Evolutionary conservation across 306 rosid species (phyloP).

Genomic region (Sphenostylis stenocarpa): DNA sequence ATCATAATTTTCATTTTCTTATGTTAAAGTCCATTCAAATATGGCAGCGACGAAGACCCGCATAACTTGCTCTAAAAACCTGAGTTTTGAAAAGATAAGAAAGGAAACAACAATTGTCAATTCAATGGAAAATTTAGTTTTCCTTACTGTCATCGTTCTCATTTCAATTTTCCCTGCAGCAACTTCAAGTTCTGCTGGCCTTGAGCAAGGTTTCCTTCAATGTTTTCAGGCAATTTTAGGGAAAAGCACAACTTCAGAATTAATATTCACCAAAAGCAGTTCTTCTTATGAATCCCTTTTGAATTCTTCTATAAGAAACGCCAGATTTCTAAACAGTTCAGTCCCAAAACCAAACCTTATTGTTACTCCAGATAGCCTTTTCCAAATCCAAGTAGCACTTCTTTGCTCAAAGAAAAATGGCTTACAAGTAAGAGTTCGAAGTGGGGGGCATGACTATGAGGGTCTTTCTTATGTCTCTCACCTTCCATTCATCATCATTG

Average conservation of each 20-base stretch:
- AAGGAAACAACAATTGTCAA: neutral
- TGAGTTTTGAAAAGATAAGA: neutral
- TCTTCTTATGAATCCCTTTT: slow-evolving; percentile 38
- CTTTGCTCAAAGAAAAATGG: slow-evolving; percentile 15
- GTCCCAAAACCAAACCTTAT: slow-evolving; percentile 48
- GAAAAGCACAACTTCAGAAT: slow-evolving; percentile 12
- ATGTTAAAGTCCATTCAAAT: neutral
- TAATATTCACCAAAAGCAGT: slow-evolving; percentile 27
- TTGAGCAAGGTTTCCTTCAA: slow-evolving; percentile 17
- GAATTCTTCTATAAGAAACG: slow-evolving; percentile 43
- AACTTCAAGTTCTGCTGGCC: neutral
- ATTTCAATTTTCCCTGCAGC: slow-evolving; percentile 10
- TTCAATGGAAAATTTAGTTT: neutral
- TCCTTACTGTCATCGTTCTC: slow-evolving; percentile 4
- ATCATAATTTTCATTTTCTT: neutral
- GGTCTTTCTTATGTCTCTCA: slow-evolving; percentile 37
- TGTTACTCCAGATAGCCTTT: slow-evolving; percentile 37
- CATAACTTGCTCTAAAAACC: neutral
- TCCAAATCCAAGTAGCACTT: slow-evolving; percentile 33
- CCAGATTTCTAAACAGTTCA: slow-evolving; percentile 36
- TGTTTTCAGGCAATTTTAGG: slow-evolving; percentile 18
- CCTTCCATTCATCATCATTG: slow-evolving; percentile 32
- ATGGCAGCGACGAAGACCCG: neutral
- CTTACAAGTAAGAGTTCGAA: slow-evolving; percentile 27
- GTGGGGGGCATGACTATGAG: slow-evolving; percentile 45